These are phyloP conservation scores for Rhodosporidiobolus odoratus DNA, from an alignment of 768 basidiomycete genomes.

Conservation along the genomic window DNA sequence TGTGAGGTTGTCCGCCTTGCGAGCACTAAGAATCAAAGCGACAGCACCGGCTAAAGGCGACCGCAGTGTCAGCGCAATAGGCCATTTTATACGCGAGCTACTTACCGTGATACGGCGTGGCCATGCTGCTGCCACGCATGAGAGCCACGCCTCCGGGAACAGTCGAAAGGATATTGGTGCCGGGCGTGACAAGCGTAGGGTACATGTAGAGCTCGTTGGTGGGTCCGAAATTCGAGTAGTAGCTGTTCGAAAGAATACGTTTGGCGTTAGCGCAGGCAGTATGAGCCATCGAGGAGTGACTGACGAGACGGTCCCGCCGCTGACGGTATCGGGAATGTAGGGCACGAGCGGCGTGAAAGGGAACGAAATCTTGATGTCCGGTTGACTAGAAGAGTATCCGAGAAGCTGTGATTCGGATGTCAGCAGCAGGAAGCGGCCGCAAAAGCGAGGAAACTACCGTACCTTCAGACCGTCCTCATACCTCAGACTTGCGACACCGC, in stretches of 20 bases:
- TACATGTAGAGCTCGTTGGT: constrained; percentile 55
- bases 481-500: constrained; percentile 11
- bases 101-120: constrained; percentile 27
- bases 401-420: not conserved
- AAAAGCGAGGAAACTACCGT: not conserved
- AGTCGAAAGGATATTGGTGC: constrained; percentile 37
- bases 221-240: constrained; percentile 56
- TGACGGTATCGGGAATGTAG: constrained; percentile 5
- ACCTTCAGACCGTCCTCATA: constrained; percentile 21
- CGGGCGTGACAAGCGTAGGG: constrained; percentile 35
- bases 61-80: not conserved
- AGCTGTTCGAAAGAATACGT: not conserved
- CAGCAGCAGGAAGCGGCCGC: not conserved
- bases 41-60: constrained; percentile 43
- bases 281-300: not conserved
- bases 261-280: not conserved
- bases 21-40: constrained; percentile 46
- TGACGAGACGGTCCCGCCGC: constrained; percentile 22
- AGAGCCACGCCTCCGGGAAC: constrained; percentile 32
- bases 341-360: constrained; percentile 20
- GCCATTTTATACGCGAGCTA: not conserved
- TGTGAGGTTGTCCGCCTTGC: constrained; percentile 38
- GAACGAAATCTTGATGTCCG: constrained; percentile 2
- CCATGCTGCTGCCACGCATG: constrained; percentile 36
- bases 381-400: not conserved